Conservation (phyloP, 805 yeast genomes). For the Isabelozyma rhagii region DNA sequence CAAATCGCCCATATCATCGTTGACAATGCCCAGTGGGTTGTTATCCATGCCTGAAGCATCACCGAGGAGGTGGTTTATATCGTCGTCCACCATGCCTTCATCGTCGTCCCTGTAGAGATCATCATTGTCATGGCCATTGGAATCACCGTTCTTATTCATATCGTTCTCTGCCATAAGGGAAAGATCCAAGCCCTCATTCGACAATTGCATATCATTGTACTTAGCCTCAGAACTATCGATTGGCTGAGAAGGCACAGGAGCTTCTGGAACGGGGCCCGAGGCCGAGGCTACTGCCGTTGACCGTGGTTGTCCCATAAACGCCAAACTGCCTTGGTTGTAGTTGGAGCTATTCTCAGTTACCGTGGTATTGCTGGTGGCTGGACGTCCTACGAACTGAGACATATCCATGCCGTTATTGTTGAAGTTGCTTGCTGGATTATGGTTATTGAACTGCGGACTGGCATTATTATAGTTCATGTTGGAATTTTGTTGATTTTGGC, state of each 20-base stretch:
- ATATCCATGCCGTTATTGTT: not conserved
- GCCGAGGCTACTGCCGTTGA: not conserved
- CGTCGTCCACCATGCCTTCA: slow-evolving; percentile 8
- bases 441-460: not conserved
- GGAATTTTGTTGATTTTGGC: not conserved
- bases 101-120: not conserved
- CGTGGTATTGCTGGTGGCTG: not conserved
- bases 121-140: not conserved
- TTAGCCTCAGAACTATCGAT: not conserved
- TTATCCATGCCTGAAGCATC: slow-evolving; percentile 8
- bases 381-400: not conserved
- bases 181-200: not conserved
- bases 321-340: not conserved
- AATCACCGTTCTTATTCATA: not conserved
- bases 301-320: not conserved
- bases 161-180: not conserved
- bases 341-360: not conserved
- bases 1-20: slow-evolving; percentile 33
- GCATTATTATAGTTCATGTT: not conserved
- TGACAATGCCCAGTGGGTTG: slow-evolving; percentile 7
- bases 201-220: not conserved
- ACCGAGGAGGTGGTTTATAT: slow-evolving; percentile 17
- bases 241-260: not conserved
- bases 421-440: not conserved
- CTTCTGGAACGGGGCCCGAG: not conserved